Base-by-base conservation (phyloP, 1,284 basidiomycete species). In the Stereum hirsutum region DNA sequence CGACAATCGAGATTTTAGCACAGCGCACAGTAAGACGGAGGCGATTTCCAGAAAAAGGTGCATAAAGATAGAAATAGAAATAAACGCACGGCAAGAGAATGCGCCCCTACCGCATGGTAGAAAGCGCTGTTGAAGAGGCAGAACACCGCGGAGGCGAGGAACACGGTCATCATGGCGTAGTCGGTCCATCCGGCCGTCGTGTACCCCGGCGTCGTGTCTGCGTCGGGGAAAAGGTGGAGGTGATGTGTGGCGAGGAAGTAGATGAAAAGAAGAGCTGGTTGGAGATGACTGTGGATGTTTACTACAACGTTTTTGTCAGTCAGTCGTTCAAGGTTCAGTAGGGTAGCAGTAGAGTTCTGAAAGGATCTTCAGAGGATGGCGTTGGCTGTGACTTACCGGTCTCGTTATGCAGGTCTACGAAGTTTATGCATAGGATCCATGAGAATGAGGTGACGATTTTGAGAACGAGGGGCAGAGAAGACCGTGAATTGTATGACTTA, bases 251-350 rank as follows among this genome's bases (percentile, higher is more conserved):
- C 62, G 39, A 83, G 59, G 42, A 89, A 66, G 53, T 80, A 73
- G 15, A 65, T 54, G 57, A 92, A 91, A 41, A 88, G 55, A 10
- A 80, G 56, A 14, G 84, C 81, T 24, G 84, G 89, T 68, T 79
- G 75, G 6, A 93, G 68, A 57, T 95, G 92, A 41, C 75, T 87
- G 61, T 93, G 89, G 42, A 95, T 92, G 63, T 96, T 95, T 48
- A 95, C 89, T 91, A 25, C n/a, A 28, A 27, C 15, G 15, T 21
- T 27, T n/a, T n/a, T 30, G n/a, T 8, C 28, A 30, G 49, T 15
- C 40, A 21, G 23, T 17, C 15, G 8, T 26, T 25, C 46, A 19
- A 19, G 17, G 17, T 21, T 45, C 24, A 41, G 39, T 17, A 14
- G 26, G 25, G 31, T 31, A 26, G 11, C 28, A 19, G 34, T 30